Evolutionary conservation across 768 basidiomycete species (phyloP).

Genomic region (Russula compacta): DNA sequence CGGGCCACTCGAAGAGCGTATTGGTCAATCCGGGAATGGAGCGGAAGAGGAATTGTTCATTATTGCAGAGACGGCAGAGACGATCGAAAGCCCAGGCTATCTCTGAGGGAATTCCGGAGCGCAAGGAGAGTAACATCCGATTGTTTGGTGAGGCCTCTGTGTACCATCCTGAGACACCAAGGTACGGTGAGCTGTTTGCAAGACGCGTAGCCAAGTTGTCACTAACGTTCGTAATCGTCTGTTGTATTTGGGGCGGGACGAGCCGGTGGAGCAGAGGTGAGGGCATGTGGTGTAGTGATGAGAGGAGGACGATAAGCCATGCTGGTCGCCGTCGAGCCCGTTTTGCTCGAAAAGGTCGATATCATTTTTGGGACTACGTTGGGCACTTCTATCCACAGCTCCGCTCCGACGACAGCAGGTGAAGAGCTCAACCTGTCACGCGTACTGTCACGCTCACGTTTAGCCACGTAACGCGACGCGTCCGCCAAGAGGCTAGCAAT

Average conservation of each 20-base stretch:
- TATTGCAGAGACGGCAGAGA: conserved; percentile 68
- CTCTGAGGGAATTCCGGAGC: conserved; percentile 74
- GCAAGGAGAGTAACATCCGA: conserved; percentile 83
- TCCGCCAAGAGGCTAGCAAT: neutral
- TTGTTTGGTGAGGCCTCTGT: conserved; percentile 74
- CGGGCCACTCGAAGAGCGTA: conserved; percentile 81
- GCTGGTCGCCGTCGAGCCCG: conserved; percentile 9
- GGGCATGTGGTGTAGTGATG: neutral
- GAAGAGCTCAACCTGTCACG: neutral
- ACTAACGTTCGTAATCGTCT: conserved; percentile 69
- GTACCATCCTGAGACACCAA: conserved; percentile 57
- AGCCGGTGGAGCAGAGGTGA: neutral
- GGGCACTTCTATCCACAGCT: too few species aligned
- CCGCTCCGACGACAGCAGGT: too few species aligned
- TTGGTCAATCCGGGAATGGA: conserved; percentile 73
- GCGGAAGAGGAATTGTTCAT: conserved; percentile 67
- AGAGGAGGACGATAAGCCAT: conserved; percentile 20
- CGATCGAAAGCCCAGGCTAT: conserved; percentile 86
- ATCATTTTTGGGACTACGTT: conserved; percentile 10
- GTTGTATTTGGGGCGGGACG: conserved; percentile 30
- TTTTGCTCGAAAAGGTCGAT: conserved; percentile 20
- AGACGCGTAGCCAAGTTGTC: neutral
- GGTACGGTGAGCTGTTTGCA: conserved; percentile 6
- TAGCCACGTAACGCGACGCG: neutral
- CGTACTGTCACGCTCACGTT: neutral